phyloP scores from a whole-genome alignment of 331 rosid genomes.

The Quercus phellos region DNA sequence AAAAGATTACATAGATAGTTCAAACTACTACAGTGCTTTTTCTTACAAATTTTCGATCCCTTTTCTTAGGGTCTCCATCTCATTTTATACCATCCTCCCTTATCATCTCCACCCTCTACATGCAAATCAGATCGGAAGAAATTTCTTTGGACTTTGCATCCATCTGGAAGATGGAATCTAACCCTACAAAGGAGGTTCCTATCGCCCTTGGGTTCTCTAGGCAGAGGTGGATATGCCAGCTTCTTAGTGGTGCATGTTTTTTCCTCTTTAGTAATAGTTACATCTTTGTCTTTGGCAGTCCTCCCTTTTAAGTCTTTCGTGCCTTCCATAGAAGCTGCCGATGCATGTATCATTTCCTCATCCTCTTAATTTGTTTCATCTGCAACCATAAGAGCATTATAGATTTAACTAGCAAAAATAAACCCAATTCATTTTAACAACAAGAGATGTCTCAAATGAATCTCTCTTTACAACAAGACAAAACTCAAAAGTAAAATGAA shows the following conservation, averaged over 20 bases:
- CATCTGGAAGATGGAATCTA: constrained; percentile 84
- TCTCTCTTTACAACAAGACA: neutral
- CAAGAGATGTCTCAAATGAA: neutral
- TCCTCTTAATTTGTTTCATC: constrained; percentile 53
- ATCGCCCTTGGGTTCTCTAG: constrained; percentile 86
- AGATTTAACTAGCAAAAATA: neutral
- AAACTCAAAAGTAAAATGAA: neutral
- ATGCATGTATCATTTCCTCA: constrained; percentile 61
- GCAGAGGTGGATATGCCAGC: constrained; percentile 65
- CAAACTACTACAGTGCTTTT: too few species aligned
- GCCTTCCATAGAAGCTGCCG: constrained; percentile 69
- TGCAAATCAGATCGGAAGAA: constrained; percentile 56
- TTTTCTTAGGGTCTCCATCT: too few species aligned
- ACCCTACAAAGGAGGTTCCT: constrained; percentile 69
- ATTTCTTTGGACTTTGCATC: constrained; percentile 75
- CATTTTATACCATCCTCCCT: too few species aligned
- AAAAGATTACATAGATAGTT: too few species aligned
- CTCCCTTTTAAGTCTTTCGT: constrained; percentile 40
- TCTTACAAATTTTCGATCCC: too few species aligned
- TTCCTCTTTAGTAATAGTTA: constrained; percentile 26
- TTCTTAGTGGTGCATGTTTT: constrained; percentile 36
- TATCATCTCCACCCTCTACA: too few species aligned
- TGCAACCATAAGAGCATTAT: constrained; percentile 26
- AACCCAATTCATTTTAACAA: neutral
- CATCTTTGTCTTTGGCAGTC: constrained; percentile 32